Base-by-base conservation (phyloP, 1,284 basidiomycete species). In the Pseudozyma sp. region DNA sequence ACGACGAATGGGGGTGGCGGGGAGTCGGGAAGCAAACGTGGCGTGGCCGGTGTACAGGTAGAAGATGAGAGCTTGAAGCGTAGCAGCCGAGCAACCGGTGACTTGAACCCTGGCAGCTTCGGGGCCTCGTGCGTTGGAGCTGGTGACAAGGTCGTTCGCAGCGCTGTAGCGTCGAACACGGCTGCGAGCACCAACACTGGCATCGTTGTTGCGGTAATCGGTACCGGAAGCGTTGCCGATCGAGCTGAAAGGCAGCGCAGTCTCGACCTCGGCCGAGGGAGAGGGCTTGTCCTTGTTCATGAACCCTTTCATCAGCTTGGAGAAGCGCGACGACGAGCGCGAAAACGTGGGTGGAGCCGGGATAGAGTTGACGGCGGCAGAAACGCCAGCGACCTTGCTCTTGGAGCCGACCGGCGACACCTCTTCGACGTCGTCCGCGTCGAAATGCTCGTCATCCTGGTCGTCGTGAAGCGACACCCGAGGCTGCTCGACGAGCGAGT, bases 21-120 rank as follows among this genome's bases (percentile, higher is more conserved):
- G 42, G 4, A 68, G 65, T 14, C 65, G 65, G 24, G 65, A 54
- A 19, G 65, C 58, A 54, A 78, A 78, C 16, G 68, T 75, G 35
- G 60, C 69, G 30, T 78, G 76, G 16, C 70, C 75, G n/a, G 76
- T 78, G 70, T 78, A 78, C 24, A 78, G 64, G 55, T 78, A 78
- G 49, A 78, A 78, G 16, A 78, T 24, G 16, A 78, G 61, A 14
- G 76, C 76, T 44, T 78, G 76, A n/a, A 78, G 60, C 39, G 76
- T 70, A 34, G 73, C 68, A 29, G 76, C 57, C 24, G 76, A 68
- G 33, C 68, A 72, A 16, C 76, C 76, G 11, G 48, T 65, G 39
- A 78, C 67, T 24, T 44, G 54, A 14, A 76, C 61, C 11, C 64
- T 63, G 11, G 61, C 54, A n/a, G 68, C 61, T 5, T 56, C 29